Evolutionary conservation across 805 yeast species (phyloP).

Genomic region (Metschnikowia corniflorae): DNA sequence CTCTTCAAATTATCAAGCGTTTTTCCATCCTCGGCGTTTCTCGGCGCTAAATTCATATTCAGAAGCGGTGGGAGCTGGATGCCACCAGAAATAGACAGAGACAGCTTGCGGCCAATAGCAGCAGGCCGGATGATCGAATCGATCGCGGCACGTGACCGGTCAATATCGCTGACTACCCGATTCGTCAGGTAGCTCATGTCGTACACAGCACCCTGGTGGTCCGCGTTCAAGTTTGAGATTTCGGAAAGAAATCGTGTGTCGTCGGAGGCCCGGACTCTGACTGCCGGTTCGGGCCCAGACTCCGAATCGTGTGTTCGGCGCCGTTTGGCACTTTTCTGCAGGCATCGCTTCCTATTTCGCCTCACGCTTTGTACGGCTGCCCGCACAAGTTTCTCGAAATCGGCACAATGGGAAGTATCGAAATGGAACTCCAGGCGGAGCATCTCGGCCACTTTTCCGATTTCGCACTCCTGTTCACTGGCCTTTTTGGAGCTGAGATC

Average conservation of each 20-base stretch:
- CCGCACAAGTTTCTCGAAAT: conserved; percentile 84
- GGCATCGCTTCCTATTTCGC: conserved; percentile 67
- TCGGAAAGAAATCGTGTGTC: conserved; percentile 30
- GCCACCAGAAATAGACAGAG: conserved; percentile 2
- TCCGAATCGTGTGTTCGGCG: conserved; percentile 68
- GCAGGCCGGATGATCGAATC: conserved; percentile 44
- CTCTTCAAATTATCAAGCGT: conserved; percentile 9
- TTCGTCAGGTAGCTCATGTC: conserved; percentile 34
- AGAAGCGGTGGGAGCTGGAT: conserved; percentile 14
- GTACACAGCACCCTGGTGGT: conserved; percentile 30
- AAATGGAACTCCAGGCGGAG: conserved; percentile 77
- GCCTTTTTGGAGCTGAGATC: conserved; percentile 70
- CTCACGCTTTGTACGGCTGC: conserved; percentile 94
- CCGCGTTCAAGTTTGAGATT: conserved; percentile 32
- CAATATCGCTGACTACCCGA: conserved; percentile 28
- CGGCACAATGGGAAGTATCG: conserved; percentile 52
- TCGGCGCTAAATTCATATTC: conserved; percentile 2
- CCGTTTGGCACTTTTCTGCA: conserved; percentile 70
- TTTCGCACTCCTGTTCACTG: conserved; percentile 85
- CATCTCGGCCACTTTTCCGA: conserved; percentile 71
- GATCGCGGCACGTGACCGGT: conserved; percentile 45
- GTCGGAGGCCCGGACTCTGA: neutral
- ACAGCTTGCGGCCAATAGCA: conserved; percentile 4
- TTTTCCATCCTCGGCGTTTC: conserved; percentile 10
- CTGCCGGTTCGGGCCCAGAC: conserved; percentile 16